Evolutionary conservation across 129 eudicot species (phyloP), one percentile per base, ranked within the genome.

Genomic region (Flaveria robusta): DNA sequence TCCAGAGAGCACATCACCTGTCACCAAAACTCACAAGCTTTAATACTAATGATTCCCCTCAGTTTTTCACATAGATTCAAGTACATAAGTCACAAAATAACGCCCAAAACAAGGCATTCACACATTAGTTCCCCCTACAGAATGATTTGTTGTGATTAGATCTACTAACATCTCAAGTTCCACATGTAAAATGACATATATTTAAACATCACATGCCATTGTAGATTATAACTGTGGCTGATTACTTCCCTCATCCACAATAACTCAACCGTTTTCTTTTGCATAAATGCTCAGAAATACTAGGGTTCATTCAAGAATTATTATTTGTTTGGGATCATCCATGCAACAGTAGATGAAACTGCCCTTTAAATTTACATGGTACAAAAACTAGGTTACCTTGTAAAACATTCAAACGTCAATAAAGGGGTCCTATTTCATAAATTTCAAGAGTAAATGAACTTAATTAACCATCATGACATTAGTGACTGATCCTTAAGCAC

Each of bases 1-100:
- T 46, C 92, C 98, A 6, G 95, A 91, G 73, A 93, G 81, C 82
- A 93, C 98, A 88, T 90, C 98, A 59, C 98, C 98, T 93, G 92
- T 64, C 79, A 83, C 47, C 72, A 73, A 74, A 20, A 58, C 18
- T 23, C 62, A 72, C 39, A 13, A 26, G 29, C 46, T 15, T 26
- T 66, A 51, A 23, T 22, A 41, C 22, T 11, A 10, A 68, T 15
- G 58, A 54, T 67, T 37, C 23, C 60, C 20, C 19, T 23, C 4
- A 22, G n/a, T 24, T 77, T 50, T 64, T 7, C 7, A 10, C 7
- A 8, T 0, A 56, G 26, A 58, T 22, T 56, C 24, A 16, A 42
- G 20, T 73, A 56, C 65, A 75, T 49, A 13, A n/a, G 24, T 50
- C 19, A 65, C 27, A 65, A 29, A 41, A 23, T 8, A 8, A 26